Evolutionary conservation across 2,329 filamentous ascomycete species (phyloP), one percentile per base, ranked within the genome.

Genomic region (Neoarthrinium moseri): DNA sequence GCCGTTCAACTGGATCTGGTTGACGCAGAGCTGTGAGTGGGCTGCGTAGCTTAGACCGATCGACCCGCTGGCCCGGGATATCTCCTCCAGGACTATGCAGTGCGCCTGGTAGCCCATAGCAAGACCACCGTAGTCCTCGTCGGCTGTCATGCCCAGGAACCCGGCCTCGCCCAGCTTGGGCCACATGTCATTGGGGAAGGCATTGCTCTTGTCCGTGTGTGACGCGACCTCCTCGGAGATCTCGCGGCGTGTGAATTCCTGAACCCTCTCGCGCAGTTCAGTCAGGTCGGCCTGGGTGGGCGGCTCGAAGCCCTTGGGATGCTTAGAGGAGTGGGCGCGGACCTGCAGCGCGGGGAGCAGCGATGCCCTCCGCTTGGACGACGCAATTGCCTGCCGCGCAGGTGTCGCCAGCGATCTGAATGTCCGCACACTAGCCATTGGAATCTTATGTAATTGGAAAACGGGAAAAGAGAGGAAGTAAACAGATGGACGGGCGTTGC

Each of bases 61-160:
- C 51, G 84, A 88, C 12, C 73, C 91, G 43, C 87, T 92, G 3
- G 92, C 92, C 48, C 92, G 80, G 46, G 87, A 94, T 33, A 99
- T 76, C 74, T 97, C 94, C 70, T 99, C 94, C 83, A 97, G 87
- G 36, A 96, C 90, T 6, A 96, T 75, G 63, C 90, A 95, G 70
- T 99, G 94, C 35, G 94, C 92, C 72, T 97, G 92, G 68, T 97
- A 99, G 10, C 94, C 94, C 83, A 97, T 86, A 1, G 78, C 89
- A 36, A 97, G 69, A 2, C 92, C 94, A 29, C 94, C 94, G 43
- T 94, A 90, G 46, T 90, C 86, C 69, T 96, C 91, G 60, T 96
- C 89, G 15, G 90, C 94, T 7, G 94, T 97, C 59, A 96, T 89
- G 48, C 94, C 94, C 22, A 97, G 78, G 56, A 97, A 87, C 6